Evolutionary conservation across 192 early-diverging fungal genomes (phyloP).

Genomic region (Kickxella alabastrina): DNA sequence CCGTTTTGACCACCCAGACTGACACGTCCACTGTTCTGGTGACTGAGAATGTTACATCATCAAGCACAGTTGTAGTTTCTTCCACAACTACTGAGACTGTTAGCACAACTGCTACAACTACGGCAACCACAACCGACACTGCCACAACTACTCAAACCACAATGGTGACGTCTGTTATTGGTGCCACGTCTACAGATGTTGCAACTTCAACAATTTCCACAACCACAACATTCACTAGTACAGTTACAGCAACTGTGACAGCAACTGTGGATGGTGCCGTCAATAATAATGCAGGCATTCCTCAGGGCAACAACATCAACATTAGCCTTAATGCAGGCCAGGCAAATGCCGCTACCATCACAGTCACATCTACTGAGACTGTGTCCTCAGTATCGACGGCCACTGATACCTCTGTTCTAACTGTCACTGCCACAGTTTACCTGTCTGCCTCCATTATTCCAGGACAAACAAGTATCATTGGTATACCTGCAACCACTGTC

Average conservation of each 20-base stretch:
- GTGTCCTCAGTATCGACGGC: not conserved
- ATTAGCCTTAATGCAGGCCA: constrained; percentile 5
- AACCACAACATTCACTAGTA: not conserved
- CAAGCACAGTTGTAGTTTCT: not conserved
- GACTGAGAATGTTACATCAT: not conserved
- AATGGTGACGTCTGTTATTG: not conserved
- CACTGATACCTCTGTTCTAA: not conserved
- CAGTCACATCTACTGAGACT: not conserved
- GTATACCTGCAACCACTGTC: not conserved
- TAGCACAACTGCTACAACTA: not conserved
- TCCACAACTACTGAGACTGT: not conserved
- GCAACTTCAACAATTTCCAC: not conserved
- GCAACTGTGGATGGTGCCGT: not conserved
- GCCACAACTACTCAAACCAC: not conserved
- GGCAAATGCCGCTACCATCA: not conserved
- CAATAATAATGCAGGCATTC: not conserved
- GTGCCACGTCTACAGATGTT: constrained; percentile 1
- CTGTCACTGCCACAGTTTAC: not conserved
- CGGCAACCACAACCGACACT: constrained; percentile 2
- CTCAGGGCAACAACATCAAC: not conserved
- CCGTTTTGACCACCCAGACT: not conserved
- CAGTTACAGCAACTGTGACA: not conserved
- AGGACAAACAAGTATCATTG: not conserved
- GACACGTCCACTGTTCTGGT: not conserved
- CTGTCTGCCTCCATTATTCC: constrained; percentile 1